Conservation (phyloP, 2,329 filamentous ascomycete genomes). For the Bipolaris zeicola region DNA sequence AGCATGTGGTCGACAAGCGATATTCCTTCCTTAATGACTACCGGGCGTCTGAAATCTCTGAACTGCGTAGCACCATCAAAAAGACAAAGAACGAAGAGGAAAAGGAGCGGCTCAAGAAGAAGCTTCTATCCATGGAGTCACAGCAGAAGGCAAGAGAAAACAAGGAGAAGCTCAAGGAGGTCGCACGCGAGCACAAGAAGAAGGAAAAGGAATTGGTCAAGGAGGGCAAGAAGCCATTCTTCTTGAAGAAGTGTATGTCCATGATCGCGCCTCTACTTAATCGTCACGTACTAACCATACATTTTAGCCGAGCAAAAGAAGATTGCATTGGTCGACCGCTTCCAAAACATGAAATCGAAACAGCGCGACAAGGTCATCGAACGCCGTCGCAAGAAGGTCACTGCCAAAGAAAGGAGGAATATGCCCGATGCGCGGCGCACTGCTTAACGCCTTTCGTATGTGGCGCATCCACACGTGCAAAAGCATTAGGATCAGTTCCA, state of each 20-base stretch:
- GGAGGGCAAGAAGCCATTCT: constrained; percentile 91
- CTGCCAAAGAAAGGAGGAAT: constrained; percentile 77
- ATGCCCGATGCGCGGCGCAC: constrained; percentile 53
- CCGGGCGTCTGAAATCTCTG: constrained; percentile 78
- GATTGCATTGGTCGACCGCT: constrained; percentile 77
- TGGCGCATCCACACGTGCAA: not conserved
- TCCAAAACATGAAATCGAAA: constrained; percentile 80
- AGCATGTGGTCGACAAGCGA: constrained; percentile 67
- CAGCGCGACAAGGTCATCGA: constrained; percentile 86
- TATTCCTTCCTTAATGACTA: constrained; percentile 92
- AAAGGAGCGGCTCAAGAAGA: constrained; percentile 73
- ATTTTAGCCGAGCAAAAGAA: constrained; percentile 79
- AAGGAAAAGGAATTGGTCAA: constrained; percentile 83
- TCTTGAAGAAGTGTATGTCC: constrained; percentile 73
- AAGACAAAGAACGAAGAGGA: constrained; percentile 67
- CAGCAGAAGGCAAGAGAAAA: constrained; percentile 71
- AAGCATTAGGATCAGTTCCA: not conserved
- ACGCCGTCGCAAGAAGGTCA: constrained; percentile 86
- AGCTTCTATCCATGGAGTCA: constrained; percentile 79
- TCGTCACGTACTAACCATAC: constrained; percentile 20
- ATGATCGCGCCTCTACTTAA: not conserved
- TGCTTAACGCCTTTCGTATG: constrained; percentile 3
- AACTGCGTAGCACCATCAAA: constrained; percentile 71
- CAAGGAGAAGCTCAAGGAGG: constrained; percentile 70
- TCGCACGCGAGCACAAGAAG: constrained; percentile 76